Evolutionary conservation across 2,329 filamentous ascomycete genomes (phyloP).

Genomic region (Colletotrichum agaves): DNA sequence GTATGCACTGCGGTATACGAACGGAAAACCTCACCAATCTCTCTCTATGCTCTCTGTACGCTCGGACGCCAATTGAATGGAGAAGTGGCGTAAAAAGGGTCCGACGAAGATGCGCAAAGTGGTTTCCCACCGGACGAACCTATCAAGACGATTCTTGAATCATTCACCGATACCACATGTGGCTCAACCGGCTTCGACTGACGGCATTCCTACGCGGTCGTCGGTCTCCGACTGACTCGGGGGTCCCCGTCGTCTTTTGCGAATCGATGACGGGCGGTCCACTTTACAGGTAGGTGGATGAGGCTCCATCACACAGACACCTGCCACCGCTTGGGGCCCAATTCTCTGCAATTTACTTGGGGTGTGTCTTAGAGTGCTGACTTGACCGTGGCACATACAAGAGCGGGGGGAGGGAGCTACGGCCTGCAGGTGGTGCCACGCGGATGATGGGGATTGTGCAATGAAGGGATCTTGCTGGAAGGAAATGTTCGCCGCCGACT

Average conservation of each 20-base stretch:
- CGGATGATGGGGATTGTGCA: too few species aligned
- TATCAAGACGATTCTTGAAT: background rate
- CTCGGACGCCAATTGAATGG: background rate
- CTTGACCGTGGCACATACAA: background rate
- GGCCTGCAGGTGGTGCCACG: background rate
- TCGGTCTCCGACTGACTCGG: too few species aligned
- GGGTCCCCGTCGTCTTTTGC: background rate
- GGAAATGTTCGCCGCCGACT: too few species aligned
- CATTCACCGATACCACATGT: background rate
- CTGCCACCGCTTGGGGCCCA: background rate
- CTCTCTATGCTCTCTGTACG: background rate
- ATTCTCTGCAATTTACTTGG: background rate
- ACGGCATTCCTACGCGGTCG: too few species aligned
- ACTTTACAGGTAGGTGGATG: conserved; percentile 8
- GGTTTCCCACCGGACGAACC: background rate
- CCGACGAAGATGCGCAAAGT: background rate
- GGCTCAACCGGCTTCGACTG: background rate
- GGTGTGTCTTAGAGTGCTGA: background rate
- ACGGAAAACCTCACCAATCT: conserved; percentile 15
- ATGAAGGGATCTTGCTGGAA: background rate
- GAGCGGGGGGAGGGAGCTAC: background rate
- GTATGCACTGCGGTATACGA: background rate
- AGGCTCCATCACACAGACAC: conserved; percentile 1
- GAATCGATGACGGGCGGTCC: background rate
- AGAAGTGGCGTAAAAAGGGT: background rate